These are phyloP conservation scores for Salix caprea DNA, from an alignment of 345 rosid genomes.

Conservation along the genomic window DNA sequence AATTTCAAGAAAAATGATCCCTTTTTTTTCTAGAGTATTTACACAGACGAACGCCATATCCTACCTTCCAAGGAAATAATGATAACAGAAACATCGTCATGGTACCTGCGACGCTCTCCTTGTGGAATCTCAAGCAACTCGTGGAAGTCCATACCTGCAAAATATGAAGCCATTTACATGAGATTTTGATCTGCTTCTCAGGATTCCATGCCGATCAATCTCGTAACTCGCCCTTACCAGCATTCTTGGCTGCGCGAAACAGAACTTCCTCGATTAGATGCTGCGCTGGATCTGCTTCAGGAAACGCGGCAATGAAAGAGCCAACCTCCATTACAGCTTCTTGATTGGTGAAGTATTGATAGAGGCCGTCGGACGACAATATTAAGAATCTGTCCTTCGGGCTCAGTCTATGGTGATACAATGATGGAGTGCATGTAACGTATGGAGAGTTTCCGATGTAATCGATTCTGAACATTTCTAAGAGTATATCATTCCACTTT, in stretches of 20 bases:
- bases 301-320: conserved; percentile 17
- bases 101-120: conserved; percentile 86
- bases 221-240: conserved; percentile 13
- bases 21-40: neutral
- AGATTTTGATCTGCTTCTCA: neutral
- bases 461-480: conserved; percentile 27
- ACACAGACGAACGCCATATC: conserved; percentile 52
- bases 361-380: conserved; percentile 31
- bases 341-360: conserved; percentile 29
- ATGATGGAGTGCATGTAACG: conserved; percentile 21
- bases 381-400: conserved; percentile 26
- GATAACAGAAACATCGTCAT: conserved; percentile 83
- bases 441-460: conserved; percentile 29
- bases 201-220: no score
- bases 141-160: conserved; percentile 56
- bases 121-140: conserved; percentile 87
- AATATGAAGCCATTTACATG: neutral
- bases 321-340: conserved; percentile 21
- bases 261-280: conserved; percentile 30
- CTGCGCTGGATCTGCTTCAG: conserved; percentile 29
- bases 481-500: conserved; percentile 29
- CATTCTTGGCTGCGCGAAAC: conserved; percentile 33
- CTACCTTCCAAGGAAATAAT: conserved; percentile 91
- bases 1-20: neutral
- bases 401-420: conserved; percentile 22